Percentiles rank a stretch among this genome's conserved stretches.
These are phyloP conservation scores for Pseudocercospora ulei DNA, from an alignment of 2,329 filamentous ascomycete species.

Conservation along the genomic window DNA sequence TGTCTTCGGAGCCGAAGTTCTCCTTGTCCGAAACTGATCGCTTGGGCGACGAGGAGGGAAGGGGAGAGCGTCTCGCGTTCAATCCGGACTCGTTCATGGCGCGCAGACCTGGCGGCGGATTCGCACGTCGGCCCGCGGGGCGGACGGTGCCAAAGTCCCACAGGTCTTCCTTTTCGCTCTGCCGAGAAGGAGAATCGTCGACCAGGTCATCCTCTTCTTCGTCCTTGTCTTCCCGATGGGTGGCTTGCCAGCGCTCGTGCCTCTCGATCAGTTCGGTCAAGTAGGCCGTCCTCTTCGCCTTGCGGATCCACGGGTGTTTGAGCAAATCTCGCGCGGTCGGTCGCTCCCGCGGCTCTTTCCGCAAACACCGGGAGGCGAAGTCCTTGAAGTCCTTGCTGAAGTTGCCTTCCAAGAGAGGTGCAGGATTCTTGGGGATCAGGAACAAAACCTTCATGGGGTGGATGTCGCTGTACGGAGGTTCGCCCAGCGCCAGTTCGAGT, in stretches of 20 bases:
- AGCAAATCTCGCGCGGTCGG: slow-evolving; percentile 79
- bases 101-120: slow-evolving; percentile 54
- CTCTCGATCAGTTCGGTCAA: slow-evolving; percentile 91
- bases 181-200: slow-evolving; percentile 37
- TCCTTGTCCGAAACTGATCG: slow-evolving; percentile 32
- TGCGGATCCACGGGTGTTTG: slow-evolving; percentile 79
- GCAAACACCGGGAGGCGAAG: slow-evolving; percentile 57
- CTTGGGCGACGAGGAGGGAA: slow-evolving; percentile 37
- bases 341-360: slow-evolving; percentile 79
- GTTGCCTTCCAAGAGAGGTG: slow-evolving; percentile 56
- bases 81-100: slow-evolving; percentile 71
- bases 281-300: slow-evolving; percentile 92
- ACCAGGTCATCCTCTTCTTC: slow-evolving; percentile 51
- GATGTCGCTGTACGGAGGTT: slow-evolving; percentile 90
- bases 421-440: slow-evolving; percentile 86
- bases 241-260: slow-evolving; percentile 74
- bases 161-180: slow-evolving; percentile 67
- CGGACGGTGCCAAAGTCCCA: slow-evolving; percentile 98
- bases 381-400: slow-evolving; percentile 45
- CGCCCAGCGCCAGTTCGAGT: slow-evolving; percentile 79
- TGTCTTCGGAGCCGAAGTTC: slow-evolving; percentile 29
- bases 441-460: slow-evolving; percentile 98
- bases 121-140: slow-evolving; percentile 51
- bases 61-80: slow-evolving; percentile 53
- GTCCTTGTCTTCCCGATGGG: slow-evolving; percentile 62